Conservation (phyloP, 164 flowering plant species). For the Platanus orientalis region DNA sequence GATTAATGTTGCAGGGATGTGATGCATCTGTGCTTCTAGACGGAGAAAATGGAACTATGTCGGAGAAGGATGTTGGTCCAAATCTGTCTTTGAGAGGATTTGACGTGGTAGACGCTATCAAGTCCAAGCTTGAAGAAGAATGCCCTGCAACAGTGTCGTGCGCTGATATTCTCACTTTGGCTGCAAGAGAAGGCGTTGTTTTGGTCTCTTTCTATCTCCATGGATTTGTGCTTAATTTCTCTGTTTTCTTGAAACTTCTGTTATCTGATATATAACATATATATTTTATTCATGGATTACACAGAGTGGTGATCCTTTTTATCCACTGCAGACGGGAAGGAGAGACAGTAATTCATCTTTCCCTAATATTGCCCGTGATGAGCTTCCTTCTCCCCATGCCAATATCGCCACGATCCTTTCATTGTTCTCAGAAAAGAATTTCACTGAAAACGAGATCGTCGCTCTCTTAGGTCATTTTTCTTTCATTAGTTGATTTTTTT, state of each 20-base stretch:
- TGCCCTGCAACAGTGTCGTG: no score
- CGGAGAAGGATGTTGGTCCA: conserved; percentile 31
- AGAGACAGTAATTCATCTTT: conserved; percentile 34
- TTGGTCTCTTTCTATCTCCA: no score
- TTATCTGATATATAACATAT: no score
- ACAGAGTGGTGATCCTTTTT: conserved; percentile 43
- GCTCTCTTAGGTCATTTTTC: conserved; percentile 24
- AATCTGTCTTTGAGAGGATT: no score
- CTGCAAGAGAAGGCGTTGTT: no score
- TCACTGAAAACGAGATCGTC: conserved; percentile 42
- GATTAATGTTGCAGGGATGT: conserved; percentile 5
- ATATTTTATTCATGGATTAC: no score
- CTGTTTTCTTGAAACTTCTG: neutral
- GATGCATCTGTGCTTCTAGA: conserved; percentile 9
- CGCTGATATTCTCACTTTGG: no score
- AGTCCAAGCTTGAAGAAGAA: no score
- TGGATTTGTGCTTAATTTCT: neutral
- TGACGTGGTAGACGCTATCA: no score
- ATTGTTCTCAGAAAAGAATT: conserved; percentile 33
- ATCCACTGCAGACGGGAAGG: conserved; percentile 46
- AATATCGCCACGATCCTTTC: conserved; percentile 18
- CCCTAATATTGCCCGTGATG: no score
- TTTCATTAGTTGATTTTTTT: no score
- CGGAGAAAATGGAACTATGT: conserved; percentile 19
- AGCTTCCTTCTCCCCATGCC: no score